Conservation (phyloP, 768 basidiomycete species). For the Pulveroboletus sp. region DNA sequence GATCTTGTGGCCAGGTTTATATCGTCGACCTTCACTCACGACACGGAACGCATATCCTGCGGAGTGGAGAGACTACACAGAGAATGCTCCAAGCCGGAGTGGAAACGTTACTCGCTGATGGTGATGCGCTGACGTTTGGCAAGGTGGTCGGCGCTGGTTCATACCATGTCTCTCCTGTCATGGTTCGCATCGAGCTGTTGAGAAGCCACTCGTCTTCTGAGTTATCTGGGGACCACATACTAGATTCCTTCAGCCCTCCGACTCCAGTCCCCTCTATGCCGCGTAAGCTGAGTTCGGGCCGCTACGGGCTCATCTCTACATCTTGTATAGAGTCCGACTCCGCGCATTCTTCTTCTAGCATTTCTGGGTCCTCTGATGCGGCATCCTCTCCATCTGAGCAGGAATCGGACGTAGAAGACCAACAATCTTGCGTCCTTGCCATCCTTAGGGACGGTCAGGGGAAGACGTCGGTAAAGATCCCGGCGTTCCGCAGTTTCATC, state of each 20-base stretch:
- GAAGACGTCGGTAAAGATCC: constrained; percentile 26
- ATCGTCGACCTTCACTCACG: constrained; percentile 69
- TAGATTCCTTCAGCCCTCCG: constrained; percentile 21
- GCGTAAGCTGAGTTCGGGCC: constrained; percentile 44
- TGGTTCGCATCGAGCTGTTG: constrained; percentile 55
- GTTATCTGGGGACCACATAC: constrained; percentile 14
- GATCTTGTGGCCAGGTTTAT: constrained; percentile 45
- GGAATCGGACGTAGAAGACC: constrained; percentile 56
- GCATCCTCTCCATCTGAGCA: constrained; percentile 31
- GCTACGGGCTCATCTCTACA: constrained; percentile 53
- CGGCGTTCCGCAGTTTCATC: constrained; percentile 30
- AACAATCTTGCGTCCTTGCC: constrained; percentile 20
- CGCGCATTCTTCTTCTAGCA: constrained; percentile 35
- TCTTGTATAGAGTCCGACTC: constrained; percentile 26
- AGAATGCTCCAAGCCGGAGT: constrained; percentile 50
- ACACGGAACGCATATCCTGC: constrained; percentile 69
- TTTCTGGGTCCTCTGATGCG: constrained; percentile 35
- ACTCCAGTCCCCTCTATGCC: constrained; percentile 26
- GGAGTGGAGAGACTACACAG: constrained; percentile 44
- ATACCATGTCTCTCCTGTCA: constrained; percentile 58
- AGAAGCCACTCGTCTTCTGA: constrained; percentile 8
- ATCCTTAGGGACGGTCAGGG: constrained; percentile 13
- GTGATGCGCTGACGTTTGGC: constrained; percentile 72
- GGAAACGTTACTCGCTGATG: constrained; percentile 54
- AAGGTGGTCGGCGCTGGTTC: constrained; percentile 65